Evolutionary conservation across 1,284 basidiomycete species (phyloP), one percentile per base, ranked within the genome.

Genomic region (Ustilago lituana): DNA sequence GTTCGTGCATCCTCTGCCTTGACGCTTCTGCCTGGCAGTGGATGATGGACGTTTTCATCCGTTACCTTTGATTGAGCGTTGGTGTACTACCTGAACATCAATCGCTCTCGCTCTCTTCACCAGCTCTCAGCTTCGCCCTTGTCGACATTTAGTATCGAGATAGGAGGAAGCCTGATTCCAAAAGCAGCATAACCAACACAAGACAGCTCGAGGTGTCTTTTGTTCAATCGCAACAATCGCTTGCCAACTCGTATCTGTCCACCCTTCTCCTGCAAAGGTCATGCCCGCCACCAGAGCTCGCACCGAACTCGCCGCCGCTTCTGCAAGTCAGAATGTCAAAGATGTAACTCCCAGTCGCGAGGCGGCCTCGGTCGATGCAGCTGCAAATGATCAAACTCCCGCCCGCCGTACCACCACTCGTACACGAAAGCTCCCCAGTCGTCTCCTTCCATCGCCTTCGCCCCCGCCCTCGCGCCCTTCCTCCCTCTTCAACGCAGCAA

Each of bases 261-360:
- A 29, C 5, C n/a, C 3, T 10, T 17, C 38, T 19, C n/a, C n/a
- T 40, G 7, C 17, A 33, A n/a, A 55, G 60, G 66, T 57, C 62
- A 70, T 70, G 67, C 58, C 67, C 38, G 67, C 67, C 54, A 70
- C 67, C 8, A 54, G 67, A 55, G 62, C 67, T 44, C 67, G 53
- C 32, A 63, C 57, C 37, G 67, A 70, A 64, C 36, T 44, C 17
- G 53, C 67, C 36, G 48, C 62, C 31, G 38, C 53, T 53, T 49
- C 62, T 32, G 38, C 66, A 17, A 15, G 50, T 6, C 55, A 55
- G n/a, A 31, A 53, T 33, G 43, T 37, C 53, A 58, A 55, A 33
- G 20, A 59, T 59, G 40, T 62, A 33, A 50, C 37, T 5, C 6
- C 60, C 1, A 39, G 22, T 2, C 38, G 27, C 32, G 47, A 51